These are phyloP conservation scores for Phanerochaete carnosa DNA, from an alignment of 768 basidiomycete species.

Conservation along the genomic window DNA sequence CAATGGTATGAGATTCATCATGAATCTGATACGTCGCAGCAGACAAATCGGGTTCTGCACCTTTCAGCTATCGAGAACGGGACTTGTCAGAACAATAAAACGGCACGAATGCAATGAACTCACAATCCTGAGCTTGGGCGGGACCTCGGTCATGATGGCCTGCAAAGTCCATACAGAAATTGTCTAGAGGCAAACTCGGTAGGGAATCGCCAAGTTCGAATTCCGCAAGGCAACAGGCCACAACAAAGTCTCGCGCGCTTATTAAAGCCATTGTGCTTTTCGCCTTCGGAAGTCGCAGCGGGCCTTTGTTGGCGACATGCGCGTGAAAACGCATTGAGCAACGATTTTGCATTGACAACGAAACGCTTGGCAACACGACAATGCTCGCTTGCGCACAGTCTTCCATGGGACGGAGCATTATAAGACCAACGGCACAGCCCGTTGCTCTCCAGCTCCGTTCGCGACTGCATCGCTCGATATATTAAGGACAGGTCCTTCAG, in stretches of 20 bases:
- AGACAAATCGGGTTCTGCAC: conserved; percentile 76
- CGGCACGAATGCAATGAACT: background rate
- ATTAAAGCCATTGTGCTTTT: background rate
- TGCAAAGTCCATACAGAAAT: background rate
- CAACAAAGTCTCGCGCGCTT: background rate
- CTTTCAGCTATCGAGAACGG: conserved; percentile 62
- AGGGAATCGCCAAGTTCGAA: background rate
- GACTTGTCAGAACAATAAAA: background rate
- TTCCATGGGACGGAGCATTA: background rate
- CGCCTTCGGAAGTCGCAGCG: background rate
- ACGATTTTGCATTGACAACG: background rate
- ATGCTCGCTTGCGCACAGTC: background rate
- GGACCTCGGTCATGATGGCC: conserved; percentile 15
- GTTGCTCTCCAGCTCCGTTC: conserved; percentile 5
- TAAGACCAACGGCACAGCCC: background rate
- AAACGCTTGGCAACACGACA: background rate
- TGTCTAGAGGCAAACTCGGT: background rate
- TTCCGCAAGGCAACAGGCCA: background rate
- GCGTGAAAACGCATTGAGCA: no score
- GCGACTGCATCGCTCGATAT: background rate
- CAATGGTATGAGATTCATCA: conserved; percentile 95
- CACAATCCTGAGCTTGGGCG: conserved; percentile 24
- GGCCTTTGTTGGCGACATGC: no score
- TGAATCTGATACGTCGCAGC: conserved; percentile 89
- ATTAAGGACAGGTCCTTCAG: conserved; percentile 27